Conservation (phyloP, 169 alveolate genomes). For the Perkinsus chesapeaki region DNA sequence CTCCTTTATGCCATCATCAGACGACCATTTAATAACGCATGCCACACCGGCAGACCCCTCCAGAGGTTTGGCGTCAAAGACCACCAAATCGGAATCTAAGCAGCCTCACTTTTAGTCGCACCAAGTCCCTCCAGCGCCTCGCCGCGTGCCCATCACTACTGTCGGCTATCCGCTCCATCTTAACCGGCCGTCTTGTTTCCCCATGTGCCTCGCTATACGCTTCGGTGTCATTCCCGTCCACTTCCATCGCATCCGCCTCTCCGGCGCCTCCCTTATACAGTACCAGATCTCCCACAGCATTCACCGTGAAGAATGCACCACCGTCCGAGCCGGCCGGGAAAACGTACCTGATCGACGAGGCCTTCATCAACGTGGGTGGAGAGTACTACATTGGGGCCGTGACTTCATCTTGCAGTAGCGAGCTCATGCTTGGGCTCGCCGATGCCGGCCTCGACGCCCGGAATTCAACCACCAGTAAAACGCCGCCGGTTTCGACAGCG, state of each 20-base stretch:
- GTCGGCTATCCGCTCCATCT: neutral
- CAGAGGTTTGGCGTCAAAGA: neutral
- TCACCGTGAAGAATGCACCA: neutral
- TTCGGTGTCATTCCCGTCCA: neutral
- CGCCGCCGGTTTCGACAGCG: neutral
- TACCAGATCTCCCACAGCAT: neutral
- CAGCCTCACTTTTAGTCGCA: neutral
- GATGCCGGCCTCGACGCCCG: neutral
- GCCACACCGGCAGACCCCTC: neutral
- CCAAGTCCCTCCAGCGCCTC: neutral
- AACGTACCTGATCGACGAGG: neutral
- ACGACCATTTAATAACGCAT: neutral
- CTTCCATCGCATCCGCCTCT: neutral
- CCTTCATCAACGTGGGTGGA: too few relatives aligned
- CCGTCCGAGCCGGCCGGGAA: neutral
- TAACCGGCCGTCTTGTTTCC: neutral
- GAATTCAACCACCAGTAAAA: neutral
- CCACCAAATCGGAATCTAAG: neutral
- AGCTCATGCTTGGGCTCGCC: neutral
- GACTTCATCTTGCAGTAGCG: neutral
- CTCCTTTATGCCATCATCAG: neutral
- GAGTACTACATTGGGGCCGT: neutral
- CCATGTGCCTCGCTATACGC: neutral
- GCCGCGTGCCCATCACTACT: neutral
- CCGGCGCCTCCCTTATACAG: neutral